Evolutionary conservation across 2,329 filamentous ascomycete species (phyloP).

Genomic region (Trichophyton equinum): DNA sequence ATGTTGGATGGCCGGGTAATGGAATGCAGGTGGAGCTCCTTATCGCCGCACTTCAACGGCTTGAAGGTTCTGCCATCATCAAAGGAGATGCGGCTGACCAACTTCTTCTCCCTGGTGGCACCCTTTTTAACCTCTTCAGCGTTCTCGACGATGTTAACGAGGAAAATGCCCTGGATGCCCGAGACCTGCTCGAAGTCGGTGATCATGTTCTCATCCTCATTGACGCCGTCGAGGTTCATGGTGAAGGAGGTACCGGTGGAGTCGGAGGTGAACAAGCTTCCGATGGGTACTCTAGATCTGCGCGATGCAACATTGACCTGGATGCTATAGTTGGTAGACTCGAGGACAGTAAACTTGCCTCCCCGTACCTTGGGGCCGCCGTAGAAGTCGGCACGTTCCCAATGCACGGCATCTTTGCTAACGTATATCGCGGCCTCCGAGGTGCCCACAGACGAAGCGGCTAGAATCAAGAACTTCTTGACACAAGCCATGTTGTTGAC

Average conservation of each 20-base stretch:
- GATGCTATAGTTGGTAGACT: constrained; percentile 95
- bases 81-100: constrained; percentile 78
- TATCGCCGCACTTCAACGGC: constrained; percentile 53
- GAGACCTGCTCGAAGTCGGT: constrained; percentile 95
- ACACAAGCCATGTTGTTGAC: constrained; percentile 71
- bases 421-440: constrained; percentile 88
- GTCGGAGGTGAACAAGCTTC: constrained; percentile 86
- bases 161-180: constrained; percentile 79
- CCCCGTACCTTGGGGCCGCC: constrained; percentile 73
- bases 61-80: constrained; percentile 87
- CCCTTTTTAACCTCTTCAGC: constrained; percentile 55
- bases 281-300: constrained; percentile 52
- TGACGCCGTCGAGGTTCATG: constrained; percentile 81
- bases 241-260: constrained; percentile 96
- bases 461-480: constrained; percentile 76
- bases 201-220: constrained; percentile 59
- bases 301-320: constrained; percentile 65
- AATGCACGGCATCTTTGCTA: constrained; percentile 66
- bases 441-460: constrained; percentile 64
- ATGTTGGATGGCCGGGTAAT: constrained; percentile 72
- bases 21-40: constrained; percentile 75
- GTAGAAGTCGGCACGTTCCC: constrained; percentile 86
- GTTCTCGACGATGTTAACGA: constrained; percentile 84
- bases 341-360: constrained; percentile 78
- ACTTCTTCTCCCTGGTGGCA: constrained; percentile 46